A percentile compares a stretch with the other conserved stretches of the same genome.
phyloP scores from a whole-genome alignment of 306 rosid genomes.

The Trichosanthes cucumerina region DNA sequence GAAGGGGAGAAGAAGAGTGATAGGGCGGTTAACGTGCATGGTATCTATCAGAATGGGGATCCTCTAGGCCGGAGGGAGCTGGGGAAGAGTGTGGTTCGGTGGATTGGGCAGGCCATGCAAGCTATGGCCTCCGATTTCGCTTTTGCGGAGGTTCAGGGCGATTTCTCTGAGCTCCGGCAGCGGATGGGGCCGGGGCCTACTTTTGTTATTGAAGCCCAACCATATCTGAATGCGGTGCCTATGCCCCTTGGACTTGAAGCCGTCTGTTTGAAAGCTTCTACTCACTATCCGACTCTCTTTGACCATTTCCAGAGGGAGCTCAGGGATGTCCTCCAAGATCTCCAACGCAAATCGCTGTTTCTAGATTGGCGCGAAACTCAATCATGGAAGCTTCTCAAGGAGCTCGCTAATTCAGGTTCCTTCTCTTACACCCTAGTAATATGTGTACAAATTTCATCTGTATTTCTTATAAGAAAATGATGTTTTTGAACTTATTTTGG shows the following conservation, averaged over 20 bases:
- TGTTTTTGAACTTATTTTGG: neutral
- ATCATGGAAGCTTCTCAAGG: constrained; percentile 67
- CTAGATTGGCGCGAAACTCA: constrained; percentile 41
- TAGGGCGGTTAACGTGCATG: neutral
- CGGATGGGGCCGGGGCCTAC: constrained; percentile 53
- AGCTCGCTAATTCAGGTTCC: constrained; percentile 56
- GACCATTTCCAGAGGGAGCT: constrained; percentile 85
- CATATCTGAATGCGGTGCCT: constrained; percentile 58
- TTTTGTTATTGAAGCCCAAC: constrained; percentile 61
- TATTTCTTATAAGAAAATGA: neutral
- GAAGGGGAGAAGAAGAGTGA: neutral
- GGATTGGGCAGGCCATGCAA: constrained; percentile 60
- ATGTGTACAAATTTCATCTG: neutral
- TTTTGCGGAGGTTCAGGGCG: constrained; percentile 43
- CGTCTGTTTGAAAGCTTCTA: constrained; percentile 49
- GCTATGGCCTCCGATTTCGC: constrained; percentile 59
- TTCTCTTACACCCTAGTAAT: neutral
- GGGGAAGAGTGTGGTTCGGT: constrained; percentile 51
- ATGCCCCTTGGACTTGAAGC: constrained; percentile 71
- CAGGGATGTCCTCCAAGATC: constrained; percentile 46
- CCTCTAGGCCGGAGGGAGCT: constrained; percentile 61
- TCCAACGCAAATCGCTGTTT: constrained; percentile 27
- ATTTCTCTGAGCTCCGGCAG: constrained; percentile 40
- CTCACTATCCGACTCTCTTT: constrained; percentile 70
- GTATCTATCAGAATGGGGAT: constrained; percentile 39